Base-by-base conservation (phyloP, 2,329 filamentous ascomycete species). In the Tolypocladium paradoxum region DNA sequence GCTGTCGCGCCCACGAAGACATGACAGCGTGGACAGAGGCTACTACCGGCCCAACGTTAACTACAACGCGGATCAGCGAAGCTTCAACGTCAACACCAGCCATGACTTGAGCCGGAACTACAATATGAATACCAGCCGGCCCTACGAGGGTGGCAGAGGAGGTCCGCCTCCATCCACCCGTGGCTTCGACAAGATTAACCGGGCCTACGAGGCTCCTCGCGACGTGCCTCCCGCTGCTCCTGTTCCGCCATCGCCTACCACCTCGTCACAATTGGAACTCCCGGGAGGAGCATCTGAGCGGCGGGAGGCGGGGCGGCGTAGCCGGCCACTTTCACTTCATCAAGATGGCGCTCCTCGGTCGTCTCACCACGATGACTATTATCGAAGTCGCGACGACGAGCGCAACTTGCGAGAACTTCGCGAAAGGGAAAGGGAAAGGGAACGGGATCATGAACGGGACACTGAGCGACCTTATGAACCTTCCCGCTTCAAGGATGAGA, bases 151-250 rank as follows among this genome's bases (percentile, higher is more conserved):
- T 20, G 64, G 58, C 43, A 62, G 69, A 27, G 66, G 77, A 34
- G 76, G 78, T 0, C 86, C 85, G 2, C 87, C 87, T 11, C 84
- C 84, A 5, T 81, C 83, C 6, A 87, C 82, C 3, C 76, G 85
- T 59, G 86, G 84, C 0, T 82, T 90, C 57, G 86, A 89, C 60
- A 87, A 82, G 68, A 79, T 88, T 57, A 79, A 79, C 59, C 72
- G 78, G 54, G 48, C 70, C 7, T 81, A 80, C 56, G 76, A 79
- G 27, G 65, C 73, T 31, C 69, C 76, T 40, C 59, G 65, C 9
- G 64, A 69, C 6, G 68, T 77, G 16, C 72, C 73, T 0, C 72
- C 75, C 8, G 61, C 69, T 29, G 73, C 67, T n/a, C 69, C 73
- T 4, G 63, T 68, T 16, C 64, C 70, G 6, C 69, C 71, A 4